Percentiles rank a stretch among this genome's conserved stretches.
Conservation (phyloP, 1,284 basidiomycete species). For the Ganoderma meredithae region DNA sequence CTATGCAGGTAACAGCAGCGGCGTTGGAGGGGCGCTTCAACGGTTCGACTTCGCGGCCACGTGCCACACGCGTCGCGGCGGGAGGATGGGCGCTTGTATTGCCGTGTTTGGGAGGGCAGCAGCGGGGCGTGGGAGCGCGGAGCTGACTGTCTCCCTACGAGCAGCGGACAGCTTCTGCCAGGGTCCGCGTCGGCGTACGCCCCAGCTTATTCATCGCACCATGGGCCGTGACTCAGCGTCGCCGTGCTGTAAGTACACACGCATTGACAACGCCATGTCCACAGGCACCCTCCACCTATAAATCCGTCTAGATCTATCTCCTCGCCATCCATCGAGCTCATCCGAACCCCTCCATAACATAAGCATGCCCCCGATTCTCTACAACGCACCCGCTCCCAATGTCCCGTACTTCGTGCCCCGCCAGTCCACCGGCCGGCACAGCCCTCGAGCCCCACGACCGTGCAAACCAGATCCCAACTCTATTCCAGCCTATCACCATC, state of each 20-base stretch:
- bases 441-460: conserved; percentile 51
- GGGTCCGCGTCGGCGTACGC: no score
- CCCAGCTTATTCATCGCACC: no score
- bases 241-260: no score
- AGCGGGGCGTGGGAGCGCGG: no score
- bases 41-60: conserved; percentile 29
- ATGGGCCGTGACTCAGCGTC: no score
- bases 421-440: conserved; percentile 60
- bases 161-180: no score
- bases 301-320: no score
- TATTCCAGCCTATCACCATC: conserved; percentile 74
- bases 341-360: background rate
- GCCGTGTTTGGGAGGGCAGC: background rate
- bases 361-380: conserved; percentile 1
- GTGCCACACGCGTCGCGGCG: conserved; percentile 21
- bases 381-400: conserved; percentile 37
- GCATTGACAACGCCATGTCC: no score
- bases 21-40: background rate
- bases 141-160: no score
- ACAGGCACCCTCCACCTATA: background rate
- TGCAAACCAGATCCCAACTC: conserved; percentile 47
- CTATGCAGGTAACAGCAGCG: no score
- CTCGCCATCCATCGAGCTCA: background rate
- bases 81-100: background rate
- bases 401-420: conserved; percentile 62